phyloP scores from a whole-genome alignment of 768 basidiomycete genomes.

The Amanita phalloides region DNA sequence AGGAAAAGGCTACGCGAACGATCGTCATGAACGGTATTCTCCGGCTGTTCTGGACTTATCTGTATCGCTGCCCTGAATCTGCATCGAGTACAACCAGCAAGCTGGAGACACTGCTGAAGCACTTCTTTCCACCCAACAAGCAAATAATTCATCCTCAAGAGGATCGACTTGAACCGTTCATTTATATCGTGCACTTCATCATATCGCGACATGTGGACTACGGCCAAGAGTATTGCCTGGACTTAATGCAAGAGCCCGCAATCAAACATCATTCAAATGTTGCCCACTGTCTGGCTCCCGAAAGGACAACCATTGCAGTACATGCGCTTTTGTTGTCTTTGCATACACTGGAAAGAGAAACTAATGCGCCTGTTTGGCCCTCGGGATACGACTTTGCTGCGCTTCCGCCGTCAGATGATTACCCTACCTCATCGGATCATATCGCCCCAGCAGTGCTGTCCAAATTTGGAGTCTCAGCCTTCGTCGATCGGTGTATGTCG shows the following conservation, averaged over 20 bases:
- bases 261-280: constrained; percentile 28
- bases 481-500: constrained; percentile 55
- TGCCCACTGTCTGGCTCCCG: constrained; percentile 47
- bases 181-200: constrained; percentile 73
- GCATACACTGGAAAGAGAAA: constrained; percentile 62
- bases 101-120: constrained; percentile 62
- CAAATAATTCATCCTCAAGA: constrained; percentile 53
- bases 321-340: constrained; percentile 72
- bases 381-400: constrained; percentile 57
- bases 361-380: constrained; percentile 68
- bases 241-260: constrained; percentile 64
- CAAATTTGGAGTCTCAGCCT: constrained; percentile 61
- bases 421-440: constrained; percentile 56
- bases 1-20: constrained; percentile 71
- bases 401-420: constrained; percentile 47
- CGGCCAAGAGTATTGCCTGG: constrained; percentile 72
- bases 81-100: constrained; percentile 71
- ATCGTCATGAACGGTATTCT: constrained; percentile 74
- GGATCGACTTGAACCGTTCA: constrained; percentile 66
- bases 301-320: constrained; percentile 63
- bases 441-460: constrained; percentile 42
- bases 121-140: constrained; percentile 71
- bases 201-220: constrained; percentile 78
- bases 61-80: constrained; percentile 88
- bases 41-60: constrained; percentile 86